Base-by-base conservation (phyloP, 176 grass and related monocot species). In the Urochloa ruziziensis region DNA sequence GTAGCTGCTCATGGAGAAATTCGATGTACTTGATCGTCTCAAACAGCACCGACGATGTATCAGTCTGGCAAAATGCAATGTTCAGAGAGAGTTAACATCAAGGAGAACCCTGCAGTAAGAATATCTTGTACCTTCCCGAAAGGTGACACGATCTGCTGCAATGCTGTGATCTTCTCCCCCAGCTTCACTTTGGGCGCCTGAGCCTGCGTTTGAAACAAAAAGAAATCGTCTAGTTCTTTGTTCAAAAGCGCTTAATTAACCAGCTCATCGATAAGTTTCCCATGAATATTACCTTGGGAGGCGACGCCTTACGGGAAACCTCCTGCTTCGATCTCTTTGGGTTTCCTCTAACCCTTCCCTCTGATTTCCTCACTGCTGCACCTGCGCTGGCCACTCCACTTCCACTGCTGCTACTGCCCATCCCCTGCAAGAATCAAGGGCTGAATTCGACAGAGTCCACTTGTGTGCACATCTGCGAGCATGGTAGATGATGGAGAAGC, bases 101-200 rank as follows among this genome's bases (percentile, higher is more conserved):
- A 43, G 17, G 5, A 73, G 34, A 67, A 57, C 1, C 3, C 9
- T 12, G 19, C 12, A 76, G 76, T 32, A 54, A 68, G 14, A 47
- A 79, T n/a, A 79, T 54, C 70, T 23, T 46, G 62, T 88, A 97
- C 94, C 94, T 97, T 97, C 71, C 94, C 94, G 23, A 94, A 97
- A 11, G 89, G 94, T 61, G 89, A 97, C 19, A 97, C 90, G 34
- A 94, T 91, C 84, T 97, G 91, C 85, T 97, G 94, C 58, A 94
- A 62, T 37, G 85, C 82, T 40, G 83, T 86, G 80, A 97, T 88
- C 78, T 94, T 97, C 63, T 94, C 94, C 32, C 82, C 80, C 75
- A 90, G 43, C 75, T 94, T 97, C 37, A 91, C 71, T 64, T 88
- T 91, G 21, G 91, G 64, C 33, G n/a, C 85, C 68, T 94, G 89